Conservation (phyloP, 352 stramenopile species). For the Phytophthora niederhauseri region DNA sequence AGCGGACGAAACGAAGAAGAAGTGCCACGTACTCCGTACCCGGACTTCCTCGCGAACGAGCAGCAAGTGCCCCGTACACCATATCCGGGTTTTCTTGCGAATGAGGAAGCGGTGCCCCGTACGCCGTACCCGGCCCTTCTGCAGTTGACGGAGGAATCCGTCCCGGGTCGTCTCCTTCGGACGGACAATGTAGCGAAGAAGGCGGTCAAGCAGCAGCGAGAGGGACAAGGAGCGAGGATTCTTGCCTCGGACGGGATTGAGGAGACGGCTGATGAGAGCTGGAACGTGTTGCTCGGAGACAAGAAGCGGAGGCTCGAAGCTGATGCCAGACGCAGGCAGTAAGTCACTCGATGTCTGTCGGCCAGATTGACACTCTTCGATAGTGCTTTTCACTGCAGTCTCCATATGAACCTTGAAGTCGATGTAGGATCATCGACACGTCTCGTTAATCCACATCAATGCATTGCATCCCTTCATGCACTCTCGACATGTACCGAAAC, state of each 20-base stretch:
- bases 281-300: slow-evolving; percentile 17
- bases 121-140: too few species aligned
- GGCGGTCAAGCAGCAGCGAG: background rate
- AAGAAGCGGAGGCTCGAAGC: background rate
- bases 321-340: background rate
- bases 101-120: too few species aligned
- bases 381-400: background rate
- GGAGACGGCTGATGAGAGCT: slow-evolving; percentile 8
- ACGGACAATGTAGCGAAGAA: background rate
- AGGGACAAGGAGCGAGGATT: slow-evolving; percentile 2
- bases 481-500: background rate
- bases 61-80: too few species aligned
- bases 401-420: background rate
- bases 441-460: background rate
- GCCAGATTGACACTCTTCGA: background rate
- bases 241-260: slow-evolving; percentile 20
- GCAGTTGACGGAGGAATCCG: background rate
- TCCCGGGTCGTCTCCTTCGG: background rate
- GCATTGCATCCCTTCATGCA: background rate
- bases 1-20: too few species aligned
- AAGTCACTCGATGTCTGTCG: background rate
- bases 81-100: too few species aligned
- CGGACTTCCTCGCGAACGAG: too few species aligned
- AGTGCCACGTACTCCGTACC: too few species aligned
- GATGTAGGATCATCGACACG: background rate